A percentile compares a stretch with the other conserved stretches of the same genome.
Conservation (phyloP, 2,329 filamentous ascomycete genomes). For the Botryotinia calthae region DNA sequence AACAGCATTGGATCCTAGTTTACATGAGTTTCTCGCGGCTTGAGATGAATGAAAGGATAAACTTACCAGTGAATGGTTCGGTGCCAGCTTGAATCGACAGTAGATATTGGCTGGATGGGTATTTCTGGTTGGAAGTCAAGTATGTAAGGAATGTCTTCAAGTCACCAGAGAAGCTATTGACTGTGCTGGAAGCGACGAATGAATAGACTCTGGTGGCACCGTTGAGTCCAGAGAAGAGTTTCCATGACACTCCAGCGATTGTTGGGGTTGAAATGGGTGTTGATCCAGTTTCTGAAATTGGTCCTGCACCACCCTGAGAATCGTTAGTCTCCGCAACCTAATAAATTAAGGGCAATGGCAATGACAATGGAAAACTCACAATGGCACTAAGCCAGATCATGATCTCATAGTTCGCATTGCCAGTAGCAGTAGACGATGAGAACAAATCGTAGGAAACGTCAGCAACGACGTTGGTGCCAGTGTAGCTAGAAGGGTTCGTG, state of each 20-base stretch:
- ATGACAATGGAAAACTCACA: not conserved
- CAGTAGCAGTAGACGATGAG: slow-evolving; percentile 48
- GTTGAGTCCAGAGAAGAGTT: slow-evolving; percentile 60
- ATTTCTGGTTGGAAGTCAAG: slow-evolving; percentile 48
- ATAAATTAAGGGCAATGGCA: not conserved
- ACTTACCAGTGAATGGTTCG: slow-evolving; percentile 50
- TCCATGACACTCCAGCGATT: slow-evolving; percentile 54
- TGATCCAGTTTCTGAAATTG: slow-evolving; percentile 52
- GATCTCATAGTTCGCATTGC: slow-evolving; percentile 56
- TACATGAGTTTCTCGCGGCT: not conserved
- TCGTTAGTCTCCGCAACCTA: not conserved
- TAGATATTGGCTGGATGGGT: slow-evolving; percentile 51
- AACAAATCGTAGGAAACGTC: slow-evolving; percentile 64
- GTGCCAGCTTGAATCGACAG: slow-evolving; percentile 54
- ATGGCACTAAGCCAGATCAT: slow-evolving; percentile 64
- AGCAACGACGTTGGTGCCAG: slow-evolving; percentile 49
- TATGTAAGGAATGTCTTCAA: slow-evolving; percentile 57
- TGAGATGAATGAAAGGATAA: too few species aligned
- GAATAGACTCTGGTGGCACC: slow-evolving; percentile 59
- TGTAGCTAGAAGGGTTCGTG: slow-evolving; percentile 42
- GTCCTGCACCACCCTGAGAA: slow-evolving; percentile 50
- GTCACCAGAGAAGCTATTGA: slow-evolving; percentile 56
- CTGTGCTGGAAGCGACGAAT: slow-evolving; percentile 50
- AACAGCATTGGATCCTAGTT: slow-evolving; percentile 45
- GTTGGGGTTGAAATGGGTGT: slow-evolving; percentile 52